A percentile compares a stretch with the other conserved stretches of the same genome.
Conservation (phyloP, 176 grass and related monocot species). For the Rhipidocladum racemiflorum region DNA sequence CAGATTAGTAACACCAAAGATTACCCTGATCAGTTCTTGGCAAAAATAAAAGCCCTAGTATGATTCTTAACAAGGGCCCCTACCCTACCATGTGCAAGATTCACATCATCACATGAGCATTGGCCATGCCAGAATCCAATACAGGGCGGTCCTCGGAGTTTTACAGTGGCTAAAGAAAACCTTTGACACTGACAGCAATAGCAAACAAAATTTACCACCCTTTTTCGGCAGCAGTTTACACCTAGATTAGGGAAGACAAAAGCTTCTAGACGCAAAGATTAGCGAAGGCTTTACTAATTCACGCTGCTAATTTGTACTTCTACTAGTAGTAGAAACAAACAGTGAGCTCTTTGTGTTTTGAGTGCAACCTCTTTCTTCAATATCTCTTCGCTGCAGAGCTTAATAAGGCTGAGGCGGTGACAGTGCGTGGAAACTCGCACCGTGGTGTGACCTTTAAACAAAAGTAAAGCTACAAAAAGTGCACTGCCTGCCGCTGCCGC, state of each 20-base stretch:
- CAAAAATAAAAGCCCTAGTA: not conserved
- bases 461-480: constrained; percentile 44
- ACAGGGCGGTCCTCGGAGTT: not conserved
- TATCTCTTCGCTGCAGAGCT: not conserved
- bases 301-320: not conserved
- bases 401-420: constrained; percentile 22
- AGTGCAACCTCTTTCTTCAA: not conserved
- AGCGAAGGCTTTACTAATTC: not conserved
- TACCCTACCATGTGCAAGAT: constrained; percentile 26
- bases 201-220: constrained; percentile 12
- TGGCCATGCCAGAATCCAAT: constrained; percentile 14
- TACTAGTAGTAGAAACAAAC: not conserved
- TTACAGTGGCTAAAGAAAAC: constrained; percentile 24
- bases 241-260: not conserved
- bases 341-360: not conserved
- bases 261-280: not conserved
- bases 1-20: not conserved
- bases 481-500: constrained; percentile 13
- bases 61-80: not conserved
- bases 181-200: not conserved
- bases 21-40: not conserved
- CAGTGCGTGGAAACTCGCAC: constrained; percentile 35
- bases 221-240: not conserved
- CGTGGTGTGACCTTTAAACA: constrained; percentile 38
- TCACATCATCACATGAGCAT: constrained; percentile 12